Conservation (phyloP, 2,329 filamentous ascomycete species). For the Aureobasidium sp. region DNA sequence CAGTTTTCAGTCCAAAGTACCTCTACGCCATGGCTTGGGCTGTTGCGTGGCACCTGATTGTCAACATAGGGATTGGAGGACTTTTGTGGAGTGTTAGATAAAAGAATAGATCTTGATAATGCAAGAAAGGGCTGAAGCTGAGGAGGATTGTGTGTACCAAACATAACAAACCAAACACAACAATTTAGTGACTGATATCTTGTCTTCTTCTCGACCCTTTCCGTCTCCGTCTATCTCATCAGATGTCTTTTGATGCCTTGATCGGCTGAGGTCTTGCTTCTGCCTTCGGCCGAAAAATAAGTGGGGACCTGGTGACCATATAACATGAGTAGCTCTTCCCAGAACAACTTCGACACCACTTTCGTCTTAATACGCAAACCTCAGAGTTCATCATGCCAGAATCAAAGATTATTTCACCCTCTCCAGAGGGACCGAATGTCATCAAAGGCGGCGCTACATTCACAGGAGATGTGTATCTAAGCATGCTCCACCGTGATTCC, state of each 20-base stretch:
- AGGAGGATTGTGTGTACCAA: neutral
- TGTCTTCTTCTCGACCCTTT: neutral
- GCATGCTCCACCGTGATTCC: too few relatives aligned
- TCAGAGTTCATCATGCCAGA: too few relatives aligned
- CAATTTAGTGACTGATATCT: neutral
- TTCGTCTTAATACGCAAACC: too few relatives aligned
- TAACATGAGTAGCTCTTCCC: too few relatives aligned
- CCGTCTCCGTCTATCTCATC: neutral
- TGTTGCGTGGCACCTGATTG: slow-evolving; percentile 67
- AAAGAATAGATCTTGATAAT: neutral
- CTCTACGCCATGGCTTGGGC: slow-evolving; percentile 88
- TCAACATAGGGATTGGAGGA: slow-evolving; percentile 49
- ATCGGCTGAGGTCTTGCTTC: neutral
- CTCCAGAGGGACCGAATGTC: too few relatives aligned
- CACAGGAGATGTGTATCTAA: too few relatives aligned
- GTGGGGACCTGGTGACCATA: neutral
- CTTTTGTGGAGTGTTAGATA: slow-evolving; percentile 5
- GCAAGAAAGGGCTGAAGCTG: neutral
- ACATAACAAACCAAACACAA: too few relatives aligned
- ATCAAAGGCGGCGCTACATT: too few relatives aligned
- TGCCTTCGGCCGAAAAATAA: neutral
- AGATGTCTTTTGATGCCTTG: neutral
- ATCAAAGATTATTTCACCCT: too few relatives aligned
- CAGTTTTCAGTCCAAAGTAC: slow-evolving; percentile 95
- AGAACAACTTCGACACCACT: too few relatives aligned